These are phyloP conservation scores for Fusarium verticillioides DNA, from an alignment of 2,329 filamentous ascomycete species.

Conservation along the genomic window DNA sequence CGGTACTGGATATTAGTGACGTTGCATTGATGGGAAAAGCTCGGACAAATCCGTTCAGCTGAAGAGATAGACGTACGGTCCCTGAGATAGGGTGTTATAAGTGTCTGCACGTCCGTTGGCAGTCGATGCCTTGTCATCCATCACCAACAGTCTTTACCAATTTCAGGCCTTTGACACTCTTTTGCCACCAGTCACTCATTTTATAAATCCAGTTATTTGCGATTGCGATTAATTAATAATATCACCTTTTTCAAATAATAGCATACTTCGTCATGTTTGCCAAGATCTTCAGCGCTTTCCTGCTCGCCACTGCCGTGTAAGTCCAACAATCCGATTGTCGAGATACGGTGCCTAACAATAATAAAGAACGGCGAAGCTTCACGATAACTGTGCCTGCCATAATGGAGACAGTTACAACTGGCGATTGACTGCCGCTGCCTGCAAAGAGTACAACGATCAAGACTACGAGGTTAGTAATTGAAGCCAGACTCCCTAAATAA, in stretches of 20 bases:
- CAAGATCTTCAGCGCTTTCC: conserved; percentile 21
- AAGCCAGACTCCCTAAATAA: no score
- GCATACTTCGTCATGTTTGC: conserved; percentile 14
- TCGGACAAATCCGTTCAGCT: background rate
- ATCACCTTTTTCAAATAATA: background rate
- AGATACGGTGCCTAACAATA: background rate
- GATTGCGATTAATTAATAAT: background rate
- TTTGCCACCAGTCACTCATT: background rate
- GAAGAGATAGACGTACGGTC: accelerated
- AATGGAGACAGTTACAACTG: conserved; percentile 39
- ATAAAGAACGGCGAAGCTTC: conserved; percentile 27
- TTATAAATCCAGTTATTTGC: background rate
- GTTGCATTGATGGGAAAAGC: background rate
- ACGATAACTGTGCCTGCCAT: conserved; percentile 33
- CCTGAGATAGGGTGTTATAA: background rate
- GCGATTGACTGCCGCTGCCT: conserved; percentile 35
- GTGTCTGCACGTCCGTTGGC: background rate
- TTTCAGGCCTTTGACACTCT: background rate
- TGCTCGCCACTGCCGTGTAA: conserved; percentile 32
- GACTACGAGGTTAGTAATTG: conserved; percentile 8
- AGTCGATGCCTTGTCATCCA: no score
- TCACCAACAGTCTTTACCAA: background rate
- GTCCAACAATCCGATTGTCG: no score
- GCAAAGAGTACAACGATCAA: conserved; percentile 25
- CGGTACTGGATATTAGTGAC: background rate